Percentiles rank a stretch among this genome's conserved stretches.
phyloP scores from a whole-genome alignment of 768 basidiomycete genomes.

The Mycena vitilis region DNA sequence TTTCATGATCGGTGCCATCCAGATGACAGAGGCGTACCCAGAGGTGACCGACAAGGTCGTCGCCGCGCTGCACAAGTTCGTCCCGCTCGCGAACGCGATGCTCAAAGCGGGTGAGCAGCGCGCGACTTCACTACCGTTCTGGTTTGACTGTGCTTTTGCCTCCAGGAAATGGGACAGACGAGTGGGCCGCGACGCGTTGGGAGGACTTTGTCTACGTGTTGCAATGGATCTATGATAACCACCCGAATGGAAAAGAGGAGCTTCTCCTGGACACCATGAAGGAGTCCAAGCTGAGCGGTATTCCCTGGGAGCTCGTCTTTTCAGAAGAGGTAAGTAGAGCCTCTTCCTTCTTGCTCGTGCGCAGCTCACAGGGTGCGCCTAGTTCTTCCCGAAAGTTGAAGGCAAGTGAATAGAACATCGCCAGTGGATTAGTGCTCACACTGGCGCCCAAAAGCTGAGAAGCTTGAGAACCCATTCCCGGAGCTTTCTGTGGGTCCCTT shows the following conservation, averaged over 20 bases:
- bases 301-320: slow-evolving; percentile 67
- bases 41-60: slow-evolving; percentile 57
- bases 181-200: slow-evolving; percentile 67
- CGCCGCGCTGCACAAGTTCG: slow-evolving; percentile 63
- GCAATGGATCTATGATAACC: slow-evolving; percentile 68
- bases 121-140: neutral
- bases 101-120: slow-evolving; percentile 53
- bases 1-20: slow-evolving; percentile 69
- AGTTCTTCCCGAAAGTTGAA: slow-evolving; percentile 58
- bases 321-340: slow-evolving; percentile 51
- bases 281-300: slow-evolving; percentile 60
- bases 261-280: slow-evolving; percentile 66
- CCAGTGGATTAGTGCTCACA: neutral
- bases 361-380: slow-evolving; percentile 8
- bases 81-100: slow-evolving; percentile 65
- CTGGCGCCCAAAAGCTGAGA: slow-evolving; percentile 43
- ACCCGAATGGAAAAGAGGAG: slow-evolving; percentile 61
- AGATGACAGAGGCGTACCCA: slow-evolving; percentile 63
- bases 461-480: slow-evolving; percentile 55
- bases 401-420: neutral
- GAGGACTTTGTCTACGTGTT: slow-evolving; percentile 67
- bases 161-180: slow-evolving; percentile 57
- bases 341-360: neutral
- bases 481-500: slow-evolving; percentile 47
- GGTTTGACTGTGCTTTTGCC: neutral